Evolutionary conservation across 2,329 filamentous ascomycete species (phyloP).

Genomic region (Colletotrichum shisoi): DNA sequence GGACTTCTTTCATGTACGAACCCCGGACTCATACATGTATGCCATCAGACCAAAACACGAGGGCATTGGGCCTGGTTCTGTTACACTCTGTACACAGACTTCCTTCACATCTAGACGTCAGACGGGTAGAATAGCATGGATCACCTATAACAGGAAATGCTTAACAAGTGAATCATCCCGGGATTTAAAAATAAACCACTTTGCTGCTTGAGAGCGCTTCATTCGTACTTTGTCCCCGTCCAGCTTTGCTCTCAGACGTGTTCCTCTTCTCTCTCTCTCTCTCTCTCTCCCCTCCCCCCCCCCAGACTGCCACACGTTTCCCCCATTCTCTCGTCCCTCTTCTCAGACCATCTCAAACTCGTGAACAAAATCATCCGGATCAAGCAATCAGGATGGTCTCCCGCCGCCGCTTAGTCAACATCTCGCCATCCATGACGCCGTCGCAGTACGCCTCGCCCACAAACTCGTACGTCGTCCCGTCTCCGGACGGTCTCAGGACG

Average conservation of each 20-base stretch:
- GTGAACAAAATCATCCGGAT: not conserved
- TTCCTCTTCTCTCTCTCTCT: not conserved
- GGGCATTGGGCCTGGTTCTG: not conserved
- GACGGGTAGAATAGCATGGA: slow-evolving; percentile 20
- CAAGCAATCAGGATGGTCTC: slow-evolving; percentile 7
- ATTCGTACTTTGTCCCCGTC: slow-evolving; percentile 1
- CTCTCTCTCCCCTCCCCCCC: not conserved
- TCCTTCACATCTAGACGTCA: slow-evolving; percentile 25
- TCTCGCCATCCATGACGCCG: slow-evolving; percentile 36
- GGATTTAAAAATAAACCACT: slow-evolving; percentile 16
- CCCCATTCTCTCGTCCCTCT: too few species aligned
- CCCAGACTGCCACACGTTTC: too few species aligned
- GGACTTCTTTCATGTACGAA: not conserved
- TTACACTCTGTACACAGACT: slow-evolving; percentile 19
- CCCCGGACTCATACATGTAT: not conserved
- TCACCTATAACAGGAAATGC: slow-evolving; percentile 24
- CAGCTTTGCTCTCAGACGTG: slow-evolving; percentile 7
- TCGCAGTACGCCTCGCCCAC: slow-evolving; percentile 36
- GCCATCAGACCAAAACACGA: slow-evolving; percentile 6
- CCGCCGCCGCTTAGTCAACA: slow-evolving; percentile 23
- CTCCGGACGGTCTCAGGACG: slow-evolving; percentile 36
- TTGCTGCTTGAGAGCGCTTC: not conserved
- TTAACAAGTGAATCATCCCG: not conserved
- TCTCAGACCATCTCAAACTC: not conserved
- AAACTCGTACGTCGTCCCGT: slow-evolving; percentile 31